Evolutionary conservation across 768 basidiomycete species (phyloP), one percentile per base, ranked within the genome.

Genomic region (Leccinum subgranulosum): DNA sequence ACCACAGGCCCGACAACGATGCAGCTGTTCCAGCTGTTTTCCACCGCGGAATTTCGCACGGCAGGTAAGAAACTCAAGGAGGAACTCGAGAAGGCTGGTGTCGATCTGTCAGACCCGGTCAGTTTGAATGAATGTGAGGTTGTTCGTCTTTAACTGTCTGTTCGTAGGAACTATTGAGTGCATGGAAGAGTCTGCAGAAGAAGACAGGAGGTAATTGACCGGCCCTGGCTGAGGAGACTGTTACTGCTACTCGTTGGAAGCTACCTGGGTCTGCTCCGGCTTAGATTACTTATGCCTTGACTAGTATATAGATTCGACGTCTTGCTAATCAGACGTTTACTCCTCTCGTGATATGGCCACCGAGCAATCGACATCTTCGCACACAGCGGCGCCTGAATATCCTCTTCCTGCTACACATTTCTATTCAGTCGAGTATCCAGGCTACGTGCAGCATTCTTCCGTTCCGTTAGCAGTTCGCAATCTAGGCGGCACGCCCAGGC

Each of bases 341-440:
- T 28, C 29, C 9, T 36, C 43, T 21, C 6, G 10, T 34, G 6
- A n/a, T 17, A 69, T 67, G 64, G 46, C 60, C 55, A 17, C 15
- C 4, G 34, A 53, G 33, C 61, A 61, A 46, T 28, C 58, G 3
- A 34, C 60, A 3, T 57, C 64, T 10, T 50, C 58, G 10, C 59
- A 67, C 34, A 51, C 56, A n/a, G 60, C 67, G 36, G 80, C 80
- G 0, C 74, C 71, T 15, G 72, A 76, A 39, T 71, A 53, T 19
- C 74, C 79, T 2, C 74, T 92, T 2, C 83, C 86, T 21, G 75
- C 80, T 33, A 76, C 78, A 6, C 77, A 83, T 29, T 89, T 86
- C 69, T 89, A 88, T 67, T 88, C 92, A 5, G 77, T 96, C 59
- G 94, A 97, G 71, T 96, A 94, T 74, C 94, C 94, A 7, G 94